Percentiles rank a stretch among this genome's conserved stretches.
These are phyloP conservation scores for Globisporangium viniferum DNA, from an alignment of 352 stramenopile species.

Conservation along the genomic window DNA sequence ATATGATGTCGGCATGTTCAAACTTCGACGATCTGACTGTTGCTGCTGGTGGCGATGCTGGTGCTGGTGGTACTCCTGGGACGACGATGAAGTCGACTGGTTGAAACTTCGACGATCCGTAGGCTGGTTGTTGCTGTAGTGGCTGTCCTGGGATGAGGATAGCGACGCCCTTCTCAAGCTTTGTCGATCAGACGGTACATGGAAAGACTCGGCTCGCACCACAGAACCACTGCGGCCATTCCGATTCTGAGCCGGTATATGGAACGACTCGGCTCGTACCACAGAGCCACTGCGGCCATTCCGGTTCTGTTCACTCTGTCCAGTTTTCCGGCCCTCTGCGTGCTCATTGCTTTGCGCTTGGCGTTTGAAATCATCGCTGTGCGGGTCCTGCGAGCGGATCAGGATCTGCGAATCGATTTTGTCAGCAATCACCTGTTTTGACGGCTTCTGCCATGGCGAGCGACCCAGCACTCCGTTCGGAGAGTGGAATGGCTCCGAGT, in stretches of 20 bases:
- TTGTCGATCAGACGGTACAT: background rate
- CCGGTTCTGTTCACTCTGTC: slow-evolving; percentile 21
- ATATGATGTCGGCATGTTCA: background rate
- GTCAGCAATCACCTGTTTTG: slow-evolving; percentile 24
- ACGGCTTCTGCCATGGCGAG: slow-evolving; percentile 25
- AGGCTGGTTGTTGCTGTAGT: background rate
- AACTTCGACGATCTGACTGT: background rate
- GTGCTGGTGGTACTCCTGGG: background rate
- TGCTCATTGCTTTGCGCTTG: slow-evolving; percentile 2
- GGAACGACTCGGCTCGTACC: background rate
- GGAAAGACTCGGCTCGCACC: slow-evolving; percentile 1
- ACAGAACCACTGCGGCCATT: background rate
- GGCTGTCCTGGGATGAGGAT: background rate
- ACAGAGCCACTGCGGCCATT: background rate
- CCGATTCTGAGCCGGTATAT: slow-evolving; percentile 15
- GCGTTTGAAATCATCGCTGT: slow-evolving; percentile 31
- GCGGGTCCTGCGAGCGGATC: slow-evolving; percentile 46
- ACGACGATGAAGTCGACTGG: background rate
- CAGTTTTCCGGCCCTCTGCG: slow-evolving; percentile 20
- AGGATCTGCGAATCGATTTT: slow-evolving; percentile 40
- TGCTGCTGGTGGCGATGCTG: background rate
- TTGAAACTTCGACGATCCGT: background rate
- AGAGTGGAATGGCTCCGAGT: slow-evolving; percentile 62
- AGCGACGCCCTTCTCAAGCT: background rate
- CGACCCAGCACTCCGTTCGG: slow-evolving; percentile 34